Evolutionary conservation across 2,329 filamentous ascomycete species (phyloP), one percentile per base, ranked within the genome.

Genomic region (Nannizziopsis arthrosporioides): DNA sequence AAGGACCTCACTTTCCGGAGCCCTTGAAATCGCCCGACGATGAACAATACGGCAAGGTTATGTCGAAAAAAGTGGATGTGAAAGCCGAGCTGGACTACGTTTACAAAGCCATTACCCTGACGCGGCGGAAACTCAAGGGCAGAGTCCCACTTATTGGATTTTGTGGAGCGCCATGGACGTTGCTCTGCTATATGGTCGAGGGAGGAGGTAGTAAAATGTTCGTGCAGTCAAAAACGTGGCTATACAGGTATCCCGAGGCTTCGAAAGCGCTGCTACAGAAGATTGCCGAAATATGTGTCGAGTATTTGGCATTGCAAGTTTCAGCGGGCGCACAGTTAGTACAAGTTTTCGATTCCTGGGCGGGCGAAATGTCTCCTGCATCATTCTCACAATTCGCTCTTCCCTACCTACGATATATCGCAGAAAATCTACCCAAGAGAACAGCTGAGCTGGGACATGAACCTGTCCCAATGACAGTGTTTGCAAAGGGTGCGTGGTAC

Each of bases 181-280:
- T 98, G 51, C 77, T 98, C 61, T 94, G 90, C 72, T 98, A 98
- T 72, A 98, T 98, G 92, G 87, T 96, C 14, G 92, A 98, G 68
- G 92, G 92, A 12, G 92, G 92, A 42, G 92, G 92, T 38, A 93
- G 84, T 57, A 96, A 96, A 73, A 74, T 96, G 62, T 96, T 96
- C 70, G 81, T 85, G 51, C 82, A 94, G 68, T 84, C 80, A 60
- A 98, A 98, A 76, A 94, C 85, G 19, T 98, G 92, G 92, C 81
- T 96, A 52, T 98, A 90, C 74, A 87, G 80, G 67, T 87, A 95
- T 61, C 77, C 84, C 0, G 74, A 84, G 54, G 86, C 84, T 63
- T 81, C 82, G 52, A 88, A 92, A 71, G 79, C 75, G 52, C 69
- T 98, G 55, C 70, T 98, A 54, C 80, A 86, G 63, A 95, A 94